phyloP scores from a whole-genome alignment of 495 filamentous ascomycete genomes.

The Penicillium flavigenum region DNA sequence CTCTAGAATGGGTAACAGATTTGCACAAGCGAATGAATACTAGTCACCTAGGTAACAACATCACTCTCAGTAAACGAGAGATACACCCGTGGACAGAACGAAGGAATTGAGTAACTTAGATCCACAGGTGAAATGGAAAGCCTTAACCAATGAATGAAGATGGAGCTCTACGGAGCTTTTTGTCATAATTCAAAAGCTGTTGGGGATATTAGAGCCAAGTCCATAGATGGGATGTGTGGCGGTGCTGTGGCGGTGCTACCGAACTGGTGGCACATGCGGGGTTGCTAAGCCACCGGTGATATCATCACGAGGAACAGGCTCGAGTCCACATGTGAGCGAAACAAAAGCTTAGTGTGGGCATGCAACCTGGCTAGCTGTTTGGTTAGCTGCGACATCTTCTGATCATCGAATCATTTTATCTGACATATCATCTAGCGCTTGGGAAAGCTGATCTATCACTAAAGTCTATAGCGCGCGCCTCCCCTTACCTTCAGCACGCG shows the following conservation, averaged over 20 bases:
- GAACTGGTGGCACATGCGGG: constrained; percentile 17
- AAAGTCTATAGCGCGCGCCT: constrained; percentile 6
- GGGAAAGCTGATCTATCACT: constrained; percentile 7
- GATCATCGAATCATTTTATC: not conserved
- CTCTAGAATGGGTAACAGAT: too few relatives aligned
- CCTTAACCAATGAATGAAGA: not conserved
- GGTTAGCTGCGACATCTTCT: not conserved
- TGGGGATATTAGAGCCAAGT: not conserved
- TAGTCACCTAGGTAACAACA: too few relatives aligned
- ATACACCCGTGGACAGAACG: not conserved
- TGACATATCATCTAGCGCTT: not conserved
- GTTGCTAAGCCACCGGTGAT: constrained; percentile 29
- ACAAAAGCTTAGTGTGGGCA: constrained; percentile 2
- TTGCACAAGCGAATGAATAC: not conserved
- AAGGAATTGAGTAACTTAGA: too few relatives aligned
- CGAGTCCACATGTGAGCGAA: constrained; percentile 4
- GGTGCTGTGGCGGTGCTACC: constrained; percentile 11
- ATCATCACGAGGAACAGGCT: constrained; percentile 19
- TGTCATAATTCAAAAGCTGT: not conserved
- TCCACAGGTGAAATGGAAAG: not conserved
- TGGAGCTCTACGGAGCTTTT: not conserved
- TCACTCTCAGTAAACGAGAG: not conserved
- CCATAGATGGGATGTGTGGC: not conserved
- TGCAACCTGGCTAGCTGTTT: not conserved
- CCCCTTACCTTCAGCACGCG: constrained; percentile 9